A percentile compares a stretch with the other conserved stretches of the same genome.
Conservation (phyloP, 495 filamentous ascomycete genomes). For the Chaetomium fimeti region DNA sequence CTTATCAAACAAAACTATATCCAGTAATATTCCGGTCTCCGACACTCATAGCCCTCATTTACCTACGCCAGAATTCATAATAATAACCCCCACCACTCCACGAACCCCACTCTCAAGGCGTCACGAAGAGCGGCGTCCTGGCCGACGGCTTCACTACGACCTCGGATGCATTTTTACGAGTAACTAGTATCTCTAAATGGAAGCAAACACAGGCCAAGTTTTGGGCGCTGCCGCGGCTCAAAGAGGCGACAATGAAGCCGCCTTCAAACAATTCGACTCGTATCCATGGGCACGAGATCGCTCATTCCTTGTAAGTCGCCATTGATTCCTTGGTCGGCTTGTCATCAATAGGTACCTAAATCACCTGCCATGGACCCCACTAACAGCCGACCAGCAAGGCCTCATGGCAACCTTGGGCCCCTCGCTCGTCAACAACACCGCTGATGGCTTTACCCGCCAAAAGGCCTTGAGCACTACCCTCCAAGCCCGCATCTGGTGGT, state of each 20-base stretch:
- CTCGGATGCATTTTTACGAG: constrained; percentile 5
- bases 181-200: constrained; percentile 17
- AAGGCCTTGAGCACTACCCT: constrained; percentile 38
- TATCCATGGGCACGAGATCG: constrained; percentile 24
- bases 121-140: background rate
- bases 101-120: background rate
- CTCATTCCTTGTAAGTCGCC: constrained; percentile 37
- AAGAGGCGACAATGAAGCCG: constrained; percentile 6
- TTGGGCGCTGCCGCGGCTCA: background rate
- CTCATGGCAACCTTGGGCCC: constrained; percentile 34
- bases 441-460: constrained; percentile 27
- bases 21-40: background rate
- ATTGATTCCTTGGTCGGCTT: background rate
- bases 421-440: constrained; percentile 17
- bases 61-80: background rate
- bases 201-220: background rate
- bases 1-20: background rate
- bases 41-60: background rate
- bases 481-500: constrained; percentile 47
- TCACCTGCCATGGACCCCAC: background rate
- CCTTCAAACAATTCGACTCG: constrained; percentile 21
- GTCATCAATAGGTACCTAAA: background rate
- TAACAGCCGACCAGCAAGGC: constrained; percentile 27
- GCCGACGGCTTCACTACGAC: background rate
- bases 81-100: background rate